Evolutionary conservation across 2,329 filamentous ascomycete species (phyloP).

Genomic region (Fusarium mexicanum): DNA sequence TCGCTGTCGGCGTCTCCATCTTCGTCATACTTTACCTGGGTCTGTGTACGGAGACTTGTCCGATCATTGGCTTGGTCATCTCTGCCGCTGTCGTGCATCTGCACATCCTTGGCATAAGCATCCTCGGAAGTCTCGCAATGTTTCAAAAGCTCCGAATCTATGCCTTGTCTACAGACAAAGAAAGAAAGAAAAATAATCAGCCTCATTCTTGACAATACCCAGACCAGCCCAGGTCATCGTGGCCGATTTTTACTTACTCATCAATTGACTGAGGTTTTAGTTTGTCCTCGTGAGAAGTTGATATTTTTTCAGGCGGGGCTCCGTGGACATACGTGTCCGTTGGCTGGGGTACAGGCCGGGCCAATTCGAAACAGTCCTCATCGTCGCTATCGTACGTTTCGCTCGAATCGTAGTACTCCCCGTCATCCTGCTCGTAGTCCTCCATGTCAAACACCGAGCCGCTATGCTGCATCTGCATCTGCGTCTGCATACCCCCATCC

Average conservation of each 20-base stretch:
- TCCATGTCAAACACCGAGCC: conserved; percentile 63
- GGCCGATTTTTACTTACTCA: conserved; percentile 13
- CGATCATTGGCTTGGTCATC: conserved; percentile 14
- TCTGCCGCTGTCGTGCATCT: conserved; percentile 2
- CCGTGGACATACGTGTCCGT: conserved; percentile 54
- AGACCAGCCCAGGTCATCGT: neutral
- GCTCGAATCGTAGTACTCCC: conserved; percentile 44
- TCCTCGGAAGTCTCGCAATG: conserved; percentile 5
- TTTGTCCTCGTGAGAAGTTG: conserved; percentile 30
- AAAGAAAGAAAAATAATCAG: neutral
- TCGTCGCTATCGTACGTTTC: conserved; percentile 47
- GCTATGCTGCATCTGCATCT: conserved; percentile 50
- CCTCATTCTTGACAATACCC: neutral
- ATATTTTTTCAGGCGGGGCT: conserved; percentile 28
- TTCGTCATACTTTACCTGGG: conserved; percentile 7
- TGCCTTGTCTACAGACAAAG: neutral
- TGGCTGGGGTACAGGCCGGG: conserved; percentile 66
- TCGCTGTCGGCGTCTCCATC: neutral
- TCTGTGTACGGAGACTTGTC: conserved; percentile 20
- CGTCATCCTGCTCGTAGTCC: conserved; percentile 65
- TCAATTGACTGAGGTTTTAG: conserved; percentile 11
- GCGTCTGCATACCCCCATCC: conserved; percentile 29
- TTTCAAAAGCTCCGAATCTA: conserved; percentile 5
- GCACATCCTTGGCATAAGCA: conserved; percentile 2
- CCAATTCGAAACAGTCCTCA: conserved; percentile 67